Base-by-base conservation (phyloP, 75 land plant genomes). In the Pinus taeda region DNA sequence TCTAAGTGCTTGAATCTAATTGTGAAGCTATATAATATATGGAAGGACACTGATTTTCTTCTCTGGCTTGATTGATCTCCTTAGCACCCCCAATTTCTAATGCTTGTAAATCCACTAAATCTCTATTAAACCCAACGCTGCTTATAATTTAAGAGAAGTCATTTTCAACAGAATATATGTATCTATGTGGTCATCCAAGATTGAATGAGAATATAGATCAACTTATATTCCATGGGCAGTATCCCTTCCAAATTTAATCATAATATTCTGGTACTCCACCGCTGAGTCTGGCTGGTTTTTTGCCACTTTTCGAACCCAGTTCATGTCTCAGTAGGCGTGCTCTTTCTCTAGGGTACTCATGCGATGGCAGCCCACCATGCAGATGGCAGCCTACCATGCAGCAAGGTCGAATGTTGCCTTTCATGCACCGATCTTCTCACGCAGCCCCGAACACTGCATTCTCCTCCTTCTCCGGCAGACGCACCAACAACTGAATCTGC, bases 21-120 rank as follows among this genome's bases (percentile, higher is more conserved):
- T 56, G n/a, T 24, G 20, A 17, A 56, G 15, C 4, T 74, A 36
- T 24, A 26, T 49, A 15, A 17, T 49, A 59, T 33, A 59, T 15
- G 59, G 14, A 15, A 15, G 49, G n/a, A 14, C 33, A 74, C 8
- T 8, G 3, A n/a, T 74, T 53, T 74, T 53, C 57, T 17, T 74
- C 33, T 57, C 21, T 1, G 22, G 33, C 29, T 49, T 74, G 36
- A 56, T 24, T 73, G 49, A 73, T 42, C 74, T 39, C 17, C 14
- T 42, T 73, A 13, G 45, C 11, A 56, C 57, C 21, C 53, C 53
- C 53, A 49, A 49, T 49, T 49, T 49, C 13, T 37, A 33, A 17
- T 39, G 29, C 15, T 33, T 15, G n/a, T 15, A 75, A 60, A 59
- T 15, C 77, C 77, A 45, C 79, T 53, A 42, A 20, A 69, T 20